Conservation (phyloP, 139 green algal genomes). For the Chlorella sp. region DNA sequence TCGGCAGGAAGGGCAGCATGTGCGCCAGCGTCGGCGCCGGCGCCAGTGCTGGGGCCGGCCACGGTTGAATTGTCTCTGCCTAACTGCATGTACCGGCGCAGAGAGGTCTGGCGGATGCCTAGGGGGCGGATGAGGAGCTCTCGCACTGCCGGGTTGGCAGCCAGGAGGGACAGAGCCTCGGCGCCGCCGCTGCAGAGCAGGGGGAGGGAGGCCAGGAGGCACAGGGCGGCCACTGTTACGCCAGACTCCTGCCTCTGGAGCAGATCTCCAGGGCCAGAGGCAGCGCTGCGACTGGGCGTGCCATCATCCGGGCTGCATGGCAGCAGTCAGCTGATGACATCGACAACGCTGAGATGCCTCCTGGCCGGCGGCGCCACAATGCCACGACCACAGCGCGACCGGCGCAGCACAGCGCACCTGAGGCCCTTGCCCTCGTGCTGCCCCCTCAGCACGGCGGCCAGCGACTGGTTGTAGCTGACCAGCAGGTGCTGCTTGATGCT, state of each 20-base stretch:
- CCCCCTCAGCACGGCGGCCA: neutral
- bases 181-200: neutral
- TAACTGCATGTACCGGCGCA: neutral
- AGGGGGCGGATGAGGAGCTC: constrained; percentile 4
- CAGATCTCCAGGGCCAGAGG: too few relatives aligned
- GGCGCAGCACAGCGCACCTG: neutral
- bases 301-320: too few relatives aligned
- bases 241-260: too few relatives aligned
- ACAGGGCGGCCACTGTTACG: too few relatives aligned
- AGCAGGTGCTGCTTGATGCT: constrained; percentile 11
- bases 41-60: neutral
- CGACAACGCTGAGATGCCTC: too few relatives aligned
- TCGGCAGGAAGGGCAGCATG: too few relatives aligned
- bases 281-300: neutral
- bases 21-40: too few relatives aligned
- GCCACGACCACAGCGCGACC: neutral
- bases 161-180: neutral
- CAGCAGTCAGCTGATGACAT: too few relatives aligned
- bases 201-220: neutral
- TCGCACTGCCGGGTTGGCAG: neutral
- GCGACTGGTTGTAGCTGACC: constrained; percentile 5
- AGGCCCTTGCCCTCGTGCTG: constrained; percentile 17
- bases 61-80: neutral
- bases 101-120: constrained; percentile 1
- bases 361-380: neutral